Evolutionary conservation across 352 stramenopile species (phyloP), one percentile per base, ranked within the genome.

Genomic region (Globisporangium ultimum): DNA sequence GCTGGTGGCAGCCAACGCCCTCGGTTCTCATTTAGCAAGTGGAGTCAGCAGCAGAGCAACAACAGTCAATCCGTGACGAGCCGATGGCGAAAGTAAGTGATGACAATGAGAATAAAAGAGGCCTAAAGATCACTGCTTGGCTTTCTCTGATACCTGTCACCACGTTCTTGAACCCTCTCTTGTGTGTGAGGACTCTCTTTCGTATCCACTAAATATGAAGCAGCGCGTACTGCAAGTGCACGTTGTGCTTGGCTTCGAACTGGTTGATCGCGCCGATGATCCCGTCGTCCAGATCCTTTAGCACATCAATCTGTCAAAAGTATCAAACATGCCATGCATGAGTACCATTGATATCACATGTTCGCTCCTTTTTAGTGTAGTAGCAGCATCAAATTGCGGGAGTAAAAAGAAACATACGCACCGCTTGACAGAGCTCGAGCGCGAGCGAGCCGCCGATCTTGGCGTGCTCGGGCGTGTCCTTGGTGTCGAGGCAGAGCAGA

Each of bases 401-500:
- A 32, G 28, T 9, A 45, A 28, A 28, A 28, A 5, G 24, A n/a
- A 11, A 15, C 5, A 5, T 1, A 64, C 70, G 34, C 57, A 89
- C 80, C 64, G 77, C 67, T 63, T 88, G 71, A 42, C 84, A 93
- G 11, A 96, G 62, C 51, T 93, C 81, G 15, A 96, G 68, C 15
- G 85, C 83, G 34, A 94, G 73, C 9, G 80, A 82, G 5, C 85
- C 87, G 58, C 87, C 87, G 43, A 88, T 85, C 73, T 92, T 89
- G 48, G 88, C 88, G 63, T 94, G 81, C 38, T 94, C 75, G 15
- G 88, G 81, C 18, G 87, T 93, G 61, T 96, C 88, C 53, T 91
- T 93, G 14, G 87, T 93, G 68, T 96, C 86, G 21, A 96, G 74
- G 65, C 88, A 95, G 45, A 96, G 66, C 62, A 96, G 54, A 63